Conservation (phyloP, 257 asterid genomes). For the Primulina tabacum region DNA sequence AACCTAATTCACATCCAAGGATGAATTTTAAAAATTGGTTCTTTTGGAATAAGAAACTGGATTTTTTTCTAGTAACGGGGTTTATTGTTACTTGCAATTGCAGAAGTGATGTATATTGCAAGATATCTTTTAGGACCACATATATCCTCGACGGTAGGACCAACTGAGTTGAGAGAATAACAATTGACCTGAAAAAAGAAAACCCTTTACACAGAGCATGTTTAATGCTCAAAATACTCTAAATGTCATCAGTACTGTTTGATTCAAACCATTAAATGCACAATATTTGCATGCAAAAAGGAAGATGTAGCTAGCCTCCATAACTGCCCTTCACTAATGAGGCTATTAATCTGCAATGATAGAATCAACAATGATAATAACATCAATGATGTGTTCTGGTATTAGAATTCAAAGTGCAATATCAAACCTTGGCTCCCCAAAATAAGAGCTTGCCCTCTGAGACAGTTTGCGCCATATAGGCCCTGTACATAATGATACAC, state of each 20-base stretch:
- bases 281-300: conserved; percentile 78
- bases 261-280: conserved; percentile 74
- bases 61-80: conserved; percentile 22
- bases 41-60: conserved; percentile 19
- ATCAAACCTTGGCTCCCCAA: conserved; percentile 91
- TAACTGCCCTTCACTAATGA: conserved; percentile 73
- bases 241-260: conserved; percentile 14
- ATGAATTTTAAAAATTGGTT: conserved; percentile 22
- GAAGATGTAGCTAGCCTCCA: conserved; percentile 89
- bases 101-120: conserved; percentile 66
- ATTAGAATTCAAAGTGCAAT: conserved; percentile 9
- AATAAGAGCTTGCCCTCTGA: conserved; percentile 59
- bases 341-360: conserved; percentile 67
- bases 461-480: conserved; percentile 55
- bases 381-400: conserved; percentile 12
- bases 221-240: conserved; percentile 13
- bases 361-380: conserved; percentile 10
- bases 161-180: conserved; percentile 73
- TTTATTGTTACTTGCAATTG: conserved; percentile 62
- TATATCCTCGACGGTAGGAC: conserved; percentile 68
- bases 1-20: conserved; percentile 50
- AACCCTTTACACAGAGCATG: conserved; percentile 19
- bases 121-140: conserved; percentile 75
- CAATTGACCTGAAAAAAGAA: conserved; percentile 69
- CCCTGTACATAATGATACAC: conserved; percentile 41